Percentiles rank a stretch among this genome's conserved stretches.
These are phyloP conservation scores for Penicillium sp. DNA, from an alignment of 2,329 filamentous ascomycete species.

Conservation along the genomic window DNA sequence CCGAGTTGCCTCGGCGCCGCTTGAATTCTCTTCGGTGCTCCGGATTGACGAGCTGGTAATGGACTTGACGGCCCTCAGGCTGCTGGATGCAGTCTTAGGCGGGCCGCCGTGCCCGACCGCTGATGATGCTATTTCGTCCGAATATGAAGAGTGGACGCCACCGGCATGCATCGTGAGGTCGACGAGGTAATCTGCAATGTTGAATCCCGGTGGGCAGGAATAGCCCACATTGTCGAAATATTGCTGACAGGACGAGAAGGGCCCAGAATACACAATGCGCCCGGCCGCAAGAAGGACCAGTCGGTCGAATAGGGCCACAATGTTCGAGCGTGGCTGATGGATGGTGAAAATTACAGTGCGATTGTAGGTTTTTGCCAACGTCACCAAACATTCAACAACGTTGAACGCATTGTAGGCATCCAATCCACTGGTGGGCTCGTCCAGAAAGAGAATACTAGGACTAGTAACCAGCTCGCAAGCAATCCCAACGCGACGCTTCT, in stretches of 20 bases:
- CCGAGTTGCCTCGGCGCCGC: slow-evolving; percentile 56
- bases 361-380: slow-evolving; percentile 91
- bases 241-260: slow-evolving; percentile 78
- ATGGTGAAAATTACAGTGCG: slow-evolving; percentile 97
- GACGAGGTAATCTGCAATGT: slow-evolving; percentile 96
- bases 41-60: slow-evolving; percentile 76
- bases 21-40: slow-evolving; percentile 66
- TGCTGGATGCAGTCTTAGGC: slow-evolving; percentile 73
- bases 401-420: slow-evolving; percentile 98
- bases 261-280: slow-evolving; percentile 87
- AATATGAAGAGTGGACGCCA: slow-evolving; percentile 51
- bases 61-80: slow-evolving; percentile 82
- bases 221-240: slow-evolving; percentile 95
- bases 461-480: slow-evolving; percentile 97
- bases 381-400: slow-evolving; percentile 92
- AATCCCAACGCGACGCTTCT: slow-evolving; percentile 93
- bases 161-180: slow-evolving; percentile 96
- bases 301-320: slow-evolving; percentile 92
- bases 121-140: slow-evolving; percentile 51
- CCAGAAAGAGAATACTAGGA: slow-evolving; percentile 92
- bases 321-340: slow-evolving; percentile 95
- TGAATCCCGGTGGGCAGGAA: slow-evolving; percentile 91
- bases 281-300: slow-evolving; percentile 88
- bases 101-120: slow-evolving; percentile 62
- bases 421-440: slow-evolving; percentile 93